Base-by-base conservation (phyloP, 371 early-diverging fungal genomes). In the Conidiobolus incongruus region DNA sequence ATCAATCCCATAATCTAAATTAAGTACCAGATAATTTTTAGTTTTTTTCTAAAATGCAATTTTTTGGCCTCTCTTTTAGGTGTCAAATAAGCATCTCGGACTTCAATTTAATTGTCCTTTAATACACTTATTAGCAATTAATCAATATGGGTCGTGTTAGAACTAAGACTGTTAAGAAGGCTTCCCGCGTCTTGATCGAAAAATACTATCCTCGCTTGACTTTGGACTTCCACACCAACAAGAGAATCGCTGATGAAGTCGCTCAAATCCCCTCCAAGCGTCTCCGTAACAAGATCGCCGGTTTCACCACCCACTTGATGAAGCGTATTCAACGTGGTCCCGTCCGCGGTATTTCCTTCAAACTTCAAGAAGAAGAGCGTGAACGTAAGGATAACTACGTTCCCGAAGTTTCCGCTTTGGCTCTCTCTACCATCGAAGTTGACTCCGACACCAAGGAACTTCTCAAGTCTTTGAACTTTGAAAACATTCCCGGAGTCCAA, bases 221-320 rank as follows among this genome's bases (percentile, higher is more conserved):
- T 53, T 73, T 89, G 52, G 98, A 99, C 65, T 99, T 99, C 86
- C 97, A 99, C 68, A 87, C 93, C 75, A 99, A 99, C 90, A 95
- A 98, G 86, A 81, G 81, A 67, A 90, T 98, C 62, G 76, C 81
- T 61, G 81, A 83, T 65, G 97, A 95, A 65, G 95, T 97, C 46
- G 92, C 99, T 54, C 81, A 92, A 62, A 93, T 98, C 55, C 72
- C 92, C 53, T 84, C 95, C 61, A 99, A 99, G 87, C 89, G 96
- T 59, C 83, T 99, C 58, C 85, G 97, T 67, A 99, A 99, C 84
- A 93, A 97, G 82, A 93, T 99, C 59, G 98, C 99, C 56, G 99
- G 99, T 56, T 99, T 95, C 85, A 93, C 98, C 65, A 99, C 99
- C 53, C 96, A 95, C 66, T 77, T 99, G 77, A 96, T 97, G 95